Base-by-base conservation (phyloP, 1,139 yeast genomes). In the Hyphopichia khmerensis region DNA sequence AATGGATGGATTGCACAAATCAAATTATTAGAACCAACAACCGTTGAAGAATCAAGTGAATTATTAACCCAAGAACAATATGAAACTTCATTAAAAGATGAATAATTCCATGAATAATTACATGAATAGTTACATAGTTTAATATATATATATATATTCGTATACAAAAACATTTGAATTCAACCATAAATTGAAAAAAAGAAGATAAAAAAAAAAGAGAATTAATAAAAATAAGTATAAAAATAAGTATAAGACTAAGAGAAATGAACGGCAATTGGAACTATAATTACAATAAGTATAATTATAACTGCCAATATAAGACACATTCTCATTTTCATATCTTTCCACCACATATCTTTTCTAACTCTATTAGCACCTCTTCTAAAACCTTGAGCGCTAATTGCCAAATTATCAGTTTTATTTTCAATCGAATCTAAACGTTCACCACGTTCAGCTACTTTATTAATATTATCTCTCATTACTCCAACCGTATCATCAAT, bases 341-440 rank as follows among this genome's bases (percentile, higher is more conserved):
- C 97, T 68, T 95, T 93, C 89, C 96, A 87, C 99, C 99, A 93
- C 98, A 93, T 93, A 63, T 90, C 96, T 67, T 91, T 95, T 72
- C 99, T 87, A 39, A 93, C 98, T 57, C 96, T 82, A 69, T 91
- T 93, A 45, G 99, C 99, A 35, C 97, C 96, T 64, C 96, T 81
- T 65, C 96, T 88, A 75, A 95, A 95, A 29, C 96, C 95, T 57
- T 89, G 95, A 7, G 99, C 99, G 41, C 91, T 81, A 41, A 85
- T 89, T 34, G 96, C 96, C 59, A 93, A 78, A 64, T 88, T 89
- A 59, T 90, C 96, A 14, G 98, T 95, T 65, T 91, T 88, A 64
- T 88, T 95, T 60, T 93, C 97, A 56, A 93, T 84, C 41, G 93
- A 83, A 57, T 93, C 96, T 52, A 93, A 77, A 54, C 96, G 84